Evolutionary conservation across 495 filamentous ascomycete genomes (phyloP).

Genomic region (Neohortaea acidophila): DNA sequence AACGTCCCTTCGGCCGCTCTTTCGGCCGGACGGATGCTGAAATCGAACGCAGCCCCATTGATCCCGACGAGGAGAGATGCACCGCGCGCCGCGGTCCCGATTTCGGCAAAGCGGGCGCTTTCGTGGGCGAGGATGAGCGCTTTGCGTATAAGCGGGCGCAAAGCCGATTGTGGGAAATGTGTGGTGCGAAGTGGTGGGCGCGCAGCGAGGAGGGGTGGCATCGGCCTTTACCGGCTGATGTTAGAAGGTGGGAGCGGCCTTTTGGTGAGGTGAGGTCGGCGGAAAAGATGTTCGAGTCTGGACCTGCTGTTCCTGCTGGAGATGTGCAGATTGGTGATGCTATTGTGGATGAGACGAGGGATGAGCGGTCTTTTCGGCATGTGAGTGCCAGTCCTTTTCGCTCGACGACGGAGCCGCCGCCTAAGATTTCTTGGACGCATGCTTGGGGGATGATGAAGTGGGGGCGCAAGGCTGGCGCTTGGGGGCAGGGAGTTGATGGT

Average conservation of each 20-base stretch:
- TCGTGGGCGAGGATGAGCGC: slow-evolving; percentile 57
- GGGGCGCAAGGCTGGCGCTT: slow-evolving; percentile 38
- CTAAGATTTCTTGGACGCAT: slow-evolving; percentile 35
- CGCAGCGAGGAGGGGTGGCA: slow-evolving; percentile 42
- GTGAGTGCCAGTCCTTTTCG: slow-evolving; percentile 31
- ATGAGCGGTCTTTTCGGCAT: slow-evolving; percentile 12
- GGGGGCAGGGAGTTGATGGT: slow-evolving; percentile 36
- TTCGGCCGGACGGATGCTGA: slow-evolving; percentile 15
- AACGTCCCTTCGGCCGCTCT: slow-evolving; percentile 10
- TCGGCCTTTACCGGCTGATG: slow-evolving; percentile 43
- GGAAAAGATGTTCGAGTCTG: not conserved
- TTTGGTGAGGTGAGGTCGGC: slow-evolving; percentile 1
- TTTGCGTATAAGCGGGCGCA: slow-evolving; percentile 57
- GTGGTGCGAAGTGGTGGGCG: slow-evolving; percentile 46
- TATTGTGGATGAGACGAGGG: slow-evolving; percentile 23
- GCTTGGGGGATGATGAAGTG: slow-evolving; percentile 39
- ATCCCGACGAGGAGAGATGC: slow-evolving; percentile 13
- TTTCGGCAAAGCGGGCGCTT: slow-evolving; percentile 41
- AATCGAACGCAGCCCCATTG: slow-evolving; percentile 13
- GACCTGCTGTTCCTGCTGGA: slow-evolving; percentile 7
- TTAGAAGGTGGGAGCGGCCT: slow-evolving; percentile 42
- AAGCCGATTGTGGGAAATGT: slow-evolving; percentile 57
- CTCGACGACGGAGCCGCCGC: slow-evolving; percentile 30
- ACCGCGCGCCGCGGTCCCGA: slow-evolving; percentile 23
- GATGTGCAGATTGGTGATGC: slow-evolving; percentile 27